These are phyloP conservation scores for Pseudogymnoascus sp. DNA, from an alignment of 2,329 filamentous ascomycete genomes.

Conservation along the genomic window DNA sequence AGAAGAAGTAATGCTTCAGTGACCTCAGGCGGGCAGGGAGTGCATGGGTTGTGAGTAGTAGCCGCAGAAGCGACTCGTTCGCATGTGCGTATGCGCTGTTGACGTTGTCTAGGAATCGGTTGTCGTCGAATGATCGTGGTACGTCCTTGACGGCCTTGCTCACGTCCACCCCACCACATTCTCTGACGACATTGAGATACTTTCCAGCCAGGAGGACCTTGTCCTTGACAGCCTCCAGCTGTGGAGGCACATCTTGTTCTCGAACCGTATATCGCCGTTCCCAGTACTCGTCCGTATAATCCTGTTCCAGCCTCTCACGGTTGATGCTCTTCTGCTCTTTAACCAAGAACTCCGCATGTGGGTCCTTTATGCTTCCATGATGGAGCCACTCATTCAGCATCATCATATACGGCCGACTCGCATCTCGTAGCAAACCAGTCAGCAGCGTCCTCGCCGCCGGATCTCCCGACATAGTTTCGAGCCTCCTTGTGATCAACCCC, in stretches of 20 bases:
- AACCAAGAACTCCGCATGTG: conserved; percentile 87
- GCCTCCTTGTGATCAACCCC: conserved; percentile 71
- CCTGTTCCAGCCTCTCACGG: conserved; percentile 81
- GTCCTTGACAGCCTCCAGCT: conserved; percentile 82
- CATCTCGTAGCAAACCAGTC: conserved; percentile 74
- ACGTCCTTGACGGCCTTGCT: conserved; percentile 81
- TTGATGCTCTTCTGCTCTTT: conserved; percentile 95
- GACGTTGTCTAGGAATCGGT: conserved; percentile 87
- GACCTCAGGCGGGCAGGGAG: conserved; percentile 80
- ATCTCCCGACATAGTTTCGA: conserved; percentile 88
- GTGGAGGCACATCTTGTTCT: conserved; percentile 82
- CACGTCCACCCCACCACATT: conserved; percentile 92
- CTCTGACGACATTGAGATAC: conserved; percentile 93
- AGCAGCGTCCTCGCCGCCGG: conserved; percentile 77
- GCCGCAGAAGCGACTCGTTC: conserved; percentile 83
- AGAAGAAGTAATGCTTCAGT: conserved; percentile 97
- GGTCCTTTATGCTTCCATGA: conserved; percentile 89
- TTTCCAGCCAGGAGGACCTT: conserved; percentile 94
- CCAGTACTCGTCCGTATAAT: conserved; percentile 99
- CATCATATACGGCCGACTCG: conserved; percentile 88
- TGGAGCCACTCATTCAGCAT: conserved; percentile 99
- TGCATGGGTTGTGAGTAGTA: conserved; percentile 87
- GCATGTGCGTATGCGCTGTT: conserved; percentile 91
- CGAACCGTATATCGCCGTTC: conserved; percentile 94
- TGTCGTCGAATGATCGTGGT: conserved; percentile 88